Evolutionary conservation across 176 grass and related monocot genomes (phyloP).

Genomic region (Alopecurus myosuroides): DNA sequence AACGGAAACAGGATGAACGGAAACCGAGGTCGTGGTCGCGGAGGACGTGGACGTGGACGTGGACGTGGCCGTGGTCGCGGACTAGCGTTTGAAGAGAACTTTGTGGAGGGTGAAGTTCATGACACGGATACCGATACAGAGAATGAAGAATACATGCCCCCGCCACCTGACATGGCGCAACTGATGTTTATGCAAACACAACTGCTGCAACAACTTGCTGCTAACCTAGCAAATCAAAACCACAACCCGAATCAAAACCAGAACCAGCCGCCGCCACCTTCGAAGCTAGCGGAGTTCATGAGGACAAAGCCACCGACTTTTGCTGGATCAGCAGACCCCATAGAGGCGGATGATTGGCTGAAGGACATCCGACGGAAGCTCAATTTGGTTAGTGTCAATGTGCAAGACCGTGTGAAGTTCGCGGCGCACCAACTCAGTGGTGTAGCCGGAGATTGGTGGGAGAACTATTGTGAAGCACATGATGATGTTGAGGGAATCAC

Average conservation of each 20-base stretch:
- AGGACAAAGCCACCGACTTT: not conserved
- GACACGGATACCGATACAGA: not conserved
- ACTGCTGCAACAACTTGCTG: not conserved
- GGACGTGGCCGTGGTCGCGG: too few species aligned
- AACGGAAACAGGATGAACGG: too few species aligned
- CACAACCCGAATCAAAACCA: not conserved
- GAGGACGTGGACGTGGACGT: too few species aligned
- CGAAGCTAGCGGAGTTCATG: not conserved
- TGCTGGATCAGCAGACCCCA: not conserved
- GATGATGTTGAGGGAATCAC: not conserved
- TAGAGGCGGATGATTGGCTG: too few species aligned
- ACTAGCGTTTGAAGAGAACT: not conserved
- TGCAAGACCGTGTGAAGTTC: not conserved
- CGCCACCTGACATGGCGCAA: not conserved
- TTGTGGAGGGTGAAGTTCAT: not conserved
- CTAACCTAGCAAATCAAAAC: not conserved
- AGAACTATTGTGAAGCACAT: not conserved
- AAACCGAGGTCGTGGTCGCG: not conserved
- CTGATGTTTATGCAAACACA: not conserved
- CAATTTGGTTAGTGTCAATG: not conserved
- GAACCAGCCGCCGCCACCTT: not conserved
- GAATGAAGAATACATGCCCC: not conserved
- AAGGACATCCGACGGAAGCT: too few species aligned
- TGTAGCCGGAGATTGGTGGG: not conserved
- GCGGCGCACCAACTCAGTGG: not conserved